A percentile compares a stretch with the other conserved stretches of the same genome.
Evolutionary conservation across 208 protist species (phyloP).

Genomic region (Wallacemonas sp.): DNA sequence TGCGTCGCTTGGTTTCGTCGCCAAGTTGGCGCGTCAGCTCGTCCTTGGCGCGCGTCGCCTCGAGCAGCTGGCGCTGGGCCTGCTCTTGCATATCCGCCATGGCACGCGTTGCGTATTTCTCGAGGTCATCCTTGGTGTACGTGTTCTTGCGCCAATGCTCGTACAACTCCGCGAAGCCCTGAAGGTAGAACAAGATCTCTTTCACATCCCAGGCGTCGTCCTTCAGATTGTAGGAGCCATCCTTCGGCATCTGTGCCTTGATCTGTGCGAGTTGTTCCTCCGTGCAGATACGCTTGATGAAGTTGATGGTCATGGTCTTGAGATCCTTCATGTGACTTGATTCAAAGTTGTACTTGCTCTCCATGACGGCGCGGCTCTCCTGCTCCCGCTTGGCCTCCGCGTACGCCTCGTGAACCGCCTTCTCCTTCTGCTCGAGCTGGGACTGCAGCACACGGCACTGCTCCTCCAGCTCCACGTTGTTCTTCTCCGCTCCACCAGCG

Average conservation of each 20-base stretch:
- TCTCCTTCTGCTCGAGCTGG: constrained; percentile 72
- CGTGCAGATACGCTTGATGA: constrained; percentile 86
- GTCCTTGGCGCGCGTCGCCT: constrained; percentile 59
- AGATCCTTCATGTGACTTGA: constrained; percentile 64
- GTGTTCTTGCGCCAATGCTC: constrained; percentile 73
- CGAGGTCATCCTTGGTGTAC: constrained; percentile 87
- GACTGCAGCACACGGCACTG: constrained; percentile 60
- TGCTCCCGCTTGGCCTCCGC: constrained; percentile 57
- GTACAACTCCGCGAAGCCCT: constrained; percentile 74
- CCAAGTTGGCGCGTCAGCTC: constrained; percentile 69
- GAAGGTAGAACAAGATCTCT: constrained; percentile 80
- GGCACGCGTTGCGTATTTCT: constrained; percentile 76
- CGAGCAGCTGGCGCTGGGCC: constrained; percentile 69
- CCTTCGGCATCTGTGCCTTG: constrained; percentile 55
- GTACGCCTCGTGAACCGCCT: constrained; percentile 54
- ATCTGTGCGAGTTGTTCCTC: constrained; percentile 73
- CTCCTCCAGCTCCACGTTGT: constrained; percentile 88
- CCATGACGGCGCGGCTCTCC: constrained; percentile 56
- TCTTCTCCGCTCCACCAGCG: constrained; percentile 60
- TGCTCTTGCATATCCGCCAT: constrained; percentile 66
- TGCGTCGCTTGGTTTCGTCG: constrained; percentile 66
- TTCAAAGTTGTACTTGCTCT: constrained; percentile 76
- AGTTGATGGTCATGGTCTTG: constrained; percentile 66
- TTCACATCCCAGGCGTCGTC: constrained; percentile 86
- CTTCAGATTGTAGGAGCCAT: constrained; percentile 60